A percentile compares a stretch with the other conserved stretches of the same genome.
phyloP scores from a whole-genome alignment of 345 rosid species.

The Pistacia vera region DNA sequence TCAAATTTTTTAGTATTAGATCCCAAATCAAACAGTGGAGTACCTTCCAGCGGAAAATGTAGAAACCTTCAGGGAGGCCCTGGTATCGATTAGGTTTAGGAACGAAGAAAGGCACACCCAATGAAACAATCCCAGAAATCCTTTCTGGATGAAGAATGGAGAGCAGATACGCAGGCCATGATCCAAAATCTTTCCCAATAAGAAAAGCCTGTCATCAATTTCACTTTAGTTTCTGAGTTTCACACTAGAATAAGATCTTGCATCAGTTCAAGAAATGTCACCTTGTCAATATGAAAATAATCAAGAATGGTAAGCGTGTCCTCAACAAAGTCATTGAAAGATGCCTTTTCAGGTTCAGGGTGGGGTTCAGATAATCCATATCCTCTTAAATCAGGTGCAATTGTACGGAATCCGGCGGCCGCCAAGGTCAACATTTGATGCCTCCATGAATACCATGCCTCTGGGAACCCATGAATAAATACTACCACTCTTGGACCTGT shows the following conservation, averaged over 20 bases:
- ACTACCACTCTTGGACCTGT: constrained; percentile 32
- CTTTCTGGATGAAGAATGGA: constrained; percentile 31
- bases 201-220: constrained; percentile 29
- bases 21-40: neutral
- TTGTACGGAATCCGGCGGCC: constrained; percentile 35
- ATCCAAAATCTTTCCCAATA: constrained; percentile 47
- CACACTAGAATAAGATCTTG: neutral
- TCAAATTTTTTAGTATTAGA: no score
- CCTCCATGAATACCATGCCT: constrained; percentile 51
- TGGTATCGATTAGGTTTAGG: constrained; percentile 22
- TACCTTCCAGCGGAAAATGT: constrained; percentile 40
- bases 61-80: constrained; percentile 47
- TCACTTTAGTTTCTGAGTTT: neutral
- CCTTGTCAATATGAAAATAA: constrained; percentile 28
- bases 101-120: constrained; percentile 40
- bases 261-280: neutral
- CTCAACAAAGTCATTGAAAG: constrained; percentile 35
- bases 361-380: constrained; percentile 35
- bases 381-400: constrained; percentile 46
- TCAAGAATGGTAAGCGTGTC: constrained; percentile 39
- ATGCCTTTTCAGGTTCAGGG: constrained; percentile 27
- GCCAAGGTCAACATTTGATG: constrained; percentile 45
- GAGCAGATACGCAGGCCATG: constrained; percentile 27
- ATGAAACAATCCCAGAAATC: constrained; percentile 35
- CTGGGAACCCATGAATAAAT: constrained; percentile 49